Evolutionary conservation across 75 land plant genomes (phyloP), one percentile per base, ranked within the genome.

Genomic region (Chamaecyparis obtusa): DNA sequence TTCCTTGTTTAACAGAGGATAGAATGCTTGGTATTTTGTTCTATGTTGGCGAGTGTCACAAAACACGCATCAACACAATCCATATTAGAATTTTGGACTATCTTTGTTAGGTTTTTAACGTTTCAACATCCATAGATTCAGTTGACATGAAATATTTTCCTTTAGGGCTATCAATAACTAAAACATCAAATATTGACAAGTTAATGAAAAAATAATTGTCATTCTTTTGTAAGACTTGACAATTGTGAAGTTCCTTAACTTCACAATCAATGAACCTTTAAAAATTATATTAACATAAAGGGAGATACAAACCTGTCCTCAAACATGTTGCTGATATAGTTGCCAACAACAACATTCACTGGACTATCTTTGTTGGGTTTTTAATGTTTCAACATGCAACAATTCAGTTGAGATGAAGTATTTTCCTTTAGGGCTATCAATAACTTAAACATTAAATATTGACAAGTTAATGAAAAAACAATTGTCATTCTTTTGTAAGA

Each of bases 291-390:
- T 24, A 49, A 75, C 21, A 33, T 46, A 33, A 15, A 87, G n/a
- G 72, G 79, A 51, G 39, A 57, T 74, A 87, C 84, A 88, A 86
- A 98, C 99, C 99, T 92, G 86, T 97, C 99, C 81, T 97, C 95
- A 88, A 95, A 97, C 89, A 97, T 89, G 89, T 96, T 95, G 91
- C 96, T 95, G 19, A 95, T 90, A 86, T 93, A 96, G 89, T 89
- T 95, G 72, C 99, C 99, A 81, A 98, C 95, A 67, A 96, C 57
- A 57, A 92, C 87, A 87, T 98, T 98, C 15, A 96, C 96, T 39
- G 46, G 46, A 78, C 81, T 51, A 51, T 13, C 55, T 51, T 51
- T 51, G 55, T 41, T 33, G 39, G 81, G n/a, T 41, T 78, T 17
- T 37, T 21, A 33, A 77, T 77, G 21, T 35, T 77, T 35, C 19